Evolutionary conservation across 2,329 filamentous ascomycete species (phyloP), one percentile per base, ranked within the genome.

Genomic region (Waltergamsia citrina): DNA sequence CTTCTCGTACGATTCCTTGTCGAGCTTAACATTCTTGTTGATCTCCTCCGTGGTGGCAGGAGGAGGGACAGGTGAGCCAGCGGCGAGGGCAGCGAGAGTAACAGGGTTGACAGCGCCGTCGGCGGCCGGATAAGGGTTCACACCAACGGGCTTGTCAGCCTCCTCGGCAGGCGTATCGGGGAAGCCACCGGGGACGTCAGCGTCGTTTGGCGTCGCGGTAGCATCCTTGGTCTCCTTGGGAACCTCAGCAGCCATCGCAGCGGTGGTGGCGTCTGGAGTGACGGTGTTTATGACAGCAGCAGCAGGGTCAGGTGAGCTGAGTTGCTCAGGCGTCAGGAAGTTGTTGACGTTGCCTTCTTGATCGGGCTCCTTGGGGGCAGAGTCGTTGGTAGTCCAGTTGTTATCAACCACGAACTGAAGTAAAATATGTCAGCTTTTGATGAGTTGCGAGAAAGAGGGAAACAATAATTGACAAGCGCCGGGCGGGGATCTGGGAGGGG

Each of bases 391-490:
- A 33, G 78, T 78, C 92, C 92, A 98, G 47, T 74, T 75, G 46
- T 84, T 85, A 71, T 98, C 86, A 45, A 95, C 90, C 49, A 98
- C 84, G 59, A 94, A 98, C 90, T 95, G 56, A 36, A 49, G 25
- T 34, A 41, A 36, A 47, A 39, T 36, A 24, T 17, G 30, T 32
- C 32, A 34, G 36, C 28, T 38, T n/a, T n/a, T n/a, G n/a, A n/a
- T n/a, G n/a, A n/a, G n/a, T n/a, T n/a, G n/a, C n/a, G n/a, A n/a
- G n/a, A n/a, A n/a, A n/a, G n/a, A n/a, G n/a, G n/a, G n/a, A n/a
- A n/a, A n/a, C n/a, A n/a, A n/a, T n/a, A n/a, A n/a, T n/a, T n/a
- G n/a, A n/a, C n/a, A n/a, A n/a, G n/a, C n/a, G n/a, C n/a, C n/a
- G n/a, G n/a, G n/a, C n/a, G n/a, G n/a, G n/a, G n/a, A n/a, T n/a